These are phyloP conservation scores for Helianthus tuberosus DNA, from an alignment of 129 eudicot species.

Conservation along the genomic window DNA sequence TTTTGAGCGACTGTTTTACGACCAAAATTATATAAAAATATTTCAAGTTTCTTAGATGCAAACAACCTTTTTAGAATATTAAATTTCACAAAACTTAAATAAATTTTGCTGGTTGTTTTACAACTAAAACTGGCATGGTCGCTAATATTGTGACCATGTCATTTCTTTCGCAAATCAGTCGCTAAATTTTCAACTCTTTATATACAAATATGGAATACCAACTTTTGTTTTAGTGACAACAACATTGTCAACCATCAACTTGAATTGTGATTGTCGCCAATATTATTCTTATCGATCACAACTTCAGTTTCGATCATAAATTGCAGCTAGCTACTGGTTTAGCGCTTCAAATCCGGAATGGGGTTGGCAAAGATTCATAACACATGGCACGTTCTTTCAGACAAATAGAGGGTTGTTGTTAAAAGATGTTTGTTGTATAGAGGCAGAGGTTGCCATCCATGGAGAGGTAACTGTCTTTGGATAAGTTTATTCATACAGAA, in stretches of 20 bases:
- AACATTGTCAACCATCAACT: not conserved
- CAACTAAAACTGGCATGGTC: too few relatives aligned
- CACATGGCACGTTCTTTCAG: slow-evolving; percentile 34
- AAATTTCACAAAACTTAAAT: too few relatives aligned
- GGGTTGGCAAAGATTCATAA: slow-evolving; percentile 56
- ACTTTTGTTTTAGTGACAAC: too few relatives aligned
- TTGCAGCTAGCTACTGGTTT: slow-evolving; percentile 66
- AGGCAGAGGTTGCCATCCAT: slow-evolving; percentile 52
- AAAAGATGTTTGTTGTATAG: slow-evolving; percentile 50
- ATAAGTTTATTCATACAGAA: not conserved
- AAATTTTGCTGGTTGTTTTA: too few relatives aligned
- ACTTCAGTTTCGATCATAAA: not conserved
- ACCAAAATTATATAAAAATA: too few relatives aligned
- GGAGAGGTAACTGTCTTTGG: slow-evolving; percentile 34
- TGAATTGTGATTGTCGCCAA: not conserved
- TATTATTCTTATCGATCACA: not conserved
- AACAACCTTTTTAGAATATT: too few relatives aligned
- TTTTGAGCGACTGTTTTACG: too few relatives aligned
- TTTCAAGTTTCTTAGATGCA: too few relatives aligned
- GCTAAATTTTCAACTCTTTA: too few relatives aligned
- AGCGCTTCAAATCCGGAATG: slow-evolving; percentile 36
- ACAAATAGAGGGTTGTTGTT: slow-evolving; percentile 32
- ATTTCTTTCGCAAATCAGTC: too few relatives aligned
- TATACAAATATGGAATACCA: too few relatives aligned
- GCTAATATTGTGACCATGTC: too few relatives aligned